phyloP scores from a whole-genome alignment of 2,329 filamentous ascomycete species.

The Penicillium sp. region DNA sequence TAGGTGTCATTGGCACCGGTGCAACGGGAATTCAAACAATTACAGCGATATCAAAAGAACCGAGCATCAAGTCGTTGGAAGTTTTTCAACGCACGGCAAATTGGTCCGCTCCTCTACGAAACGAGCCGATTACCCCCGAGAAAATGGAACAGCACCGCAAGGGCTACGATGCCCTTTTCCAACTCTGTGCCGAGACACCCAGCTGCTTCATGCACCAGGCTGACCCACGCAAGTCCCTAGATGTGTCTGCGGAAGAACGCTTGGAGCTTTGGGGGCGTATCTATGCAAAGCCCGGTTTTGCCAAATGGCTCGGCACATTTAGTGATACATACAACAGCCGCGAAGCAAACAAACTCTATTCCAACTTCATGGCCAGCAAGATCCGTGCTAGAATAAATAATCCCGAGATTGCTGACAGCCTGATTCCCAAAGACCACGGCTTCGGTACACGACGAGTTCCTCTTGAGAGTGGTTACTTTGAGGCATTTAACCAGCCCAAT shows the following conservation, averaged over 20 bases:
- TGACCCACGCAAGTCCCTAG: conserved; percentile 16
- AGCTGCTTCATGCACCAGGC: conserved; percentile 19
- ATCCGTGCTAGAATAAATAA: conserved; percentile 18
- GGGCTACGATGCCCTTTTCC: conserved; percentile 15
- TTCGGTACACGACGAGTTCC: conserved; percentile 19
- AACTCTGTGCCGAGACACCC: conserved; percentile 15
- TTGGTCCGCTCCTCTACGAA: conserved; percentile 20
- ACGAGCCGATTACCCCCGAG: conserved; percentile 12
- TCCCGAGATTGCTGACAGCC: conserved; percentile 12
- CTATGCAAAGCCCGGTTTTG: conserved; percentile 20
- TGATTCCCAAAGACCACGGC: conserved; percentile 21
- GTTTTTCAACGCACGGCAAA: conserved; percentile 21
- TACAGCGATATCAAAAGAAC: conserved; percentile 14
- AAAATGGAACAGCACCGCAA: conserved; percentile 16
- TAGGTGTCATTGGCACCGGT: conserved; percentile 19
- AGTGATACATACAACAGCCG: conserved; percentile 17
- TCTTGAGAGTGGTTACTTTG: conserved; percentile 31
- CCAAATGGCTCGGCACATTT: conserved; percentile 20
- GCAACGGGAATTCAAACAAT: conserved; percentile 21
- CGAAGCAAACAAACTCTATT: conserved; percentile 19
- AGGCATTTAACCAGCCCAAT: conserved; percentile 36
- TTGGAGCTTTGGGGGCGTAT: conserved; percentile 14
- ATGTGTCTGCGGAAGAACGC: conserved; percentile 15
- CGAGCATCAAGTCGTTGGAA: conserved; percentile 10
- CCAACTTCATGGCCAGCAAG: conserved; percentile 21